Evolutionary conservation across 1,139 yeast genomes (phyloP).

Genomic region (Saccharomyces hybrid): DNA sequence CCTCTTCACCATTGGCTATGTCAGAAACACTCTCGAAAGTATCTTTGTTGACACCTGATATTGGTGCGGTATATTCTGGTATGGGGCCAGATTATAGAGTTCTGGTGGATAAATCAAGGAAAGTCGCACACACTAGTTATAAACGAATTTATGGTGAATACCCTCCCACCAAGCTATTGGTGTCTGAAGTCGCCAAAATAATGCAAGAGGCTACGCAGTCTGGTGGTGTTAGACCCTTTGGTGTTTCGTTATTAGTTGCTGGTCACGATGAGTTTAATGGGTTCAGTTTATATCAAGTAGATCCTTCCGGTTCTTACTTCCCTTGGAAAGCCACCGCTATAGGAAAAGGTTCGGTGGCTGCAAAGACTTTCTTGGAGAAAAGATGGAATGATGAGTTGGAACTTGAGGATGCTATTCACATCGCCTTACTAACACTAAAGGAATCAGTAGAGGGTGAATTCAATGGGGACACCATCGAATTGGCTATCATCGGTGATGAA

Average conservation of each 20-base stretch:
- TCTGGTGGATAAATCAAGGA: constrained; percentile 85
- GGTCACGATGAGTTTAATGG: constrained; percentile 83
- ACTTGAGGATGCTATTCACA: constrained; percentile 95
- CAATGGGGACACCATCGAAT: constrained; percentile 93
- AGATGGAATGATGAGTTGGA: constrained; percentile 97
- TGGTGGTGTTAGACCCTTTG: constrained; percentile 57
- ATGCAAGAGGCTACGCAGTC: constrained; percentile 98
- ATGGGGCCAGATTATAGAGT: constrained; percentile 99
- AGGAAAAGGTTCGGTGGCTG: constrained; percentile 89
- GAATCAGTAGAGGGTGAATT: constrained; percentile 98
- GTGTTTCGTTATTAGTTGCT: constrained; percentile 88
- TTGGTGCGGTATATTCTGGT: constrained; percentile 95
- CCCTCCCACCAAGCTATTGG: constrained; percentile 92
- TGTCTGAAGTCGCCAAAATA: constrained; percentile 87
- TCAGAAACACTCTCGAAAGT: constrained; percentile 72
- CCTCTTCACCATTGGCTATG: constrained; percentile 70
- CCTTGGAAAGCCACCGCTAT: constrained; percentile 99
- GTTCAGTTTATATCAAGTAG: constrained; percentile 88
- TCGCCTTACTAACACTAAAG: constrained; percentile 85
- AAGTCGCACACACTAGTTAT: constrained; percentile 86
- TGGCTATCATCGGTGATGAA: constrained; percentile 78
- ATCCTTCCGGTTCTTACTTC: constrained; percentile 95
- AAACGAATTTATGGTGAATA: constrained; percentile 91
- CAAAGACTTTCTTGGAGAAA: constrained; percentile 93
- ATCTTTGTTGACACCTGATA: constrained; percentile 82